Conservation (phyloP, 208 protist genomes). For the Phytomonas sp. region DNA sequence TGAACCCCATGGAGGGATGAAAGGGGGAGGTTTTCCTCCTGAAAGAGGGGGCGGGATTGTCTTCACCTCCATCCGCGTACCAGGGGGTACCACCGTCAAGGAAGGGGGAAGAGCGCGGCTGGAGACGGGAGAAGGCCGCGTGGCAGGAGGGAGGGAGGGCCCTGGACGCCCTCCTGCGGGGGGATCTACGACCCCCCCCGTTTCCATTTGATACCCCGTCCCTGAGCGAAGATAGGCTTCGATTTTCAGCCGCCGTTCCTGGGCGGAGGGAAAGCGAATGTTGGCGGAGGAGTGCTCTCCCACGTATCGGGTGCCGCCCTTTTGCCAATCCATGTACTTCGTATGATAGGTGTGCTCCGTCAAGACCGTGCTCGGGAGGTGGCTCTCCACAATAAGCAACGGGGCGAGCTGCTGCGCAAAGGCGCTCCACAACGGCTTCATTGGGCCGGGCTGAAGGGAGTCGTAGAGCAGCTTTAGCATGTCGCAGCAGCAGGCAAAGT, state of each 20-base stretch:
- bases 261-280: conserved; percentile 72
- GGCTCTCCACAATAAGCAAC: conserved; percentile 57
- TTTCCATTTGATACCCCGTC: conserved; percentile 41
- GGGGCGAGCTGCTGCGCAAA: conserved; percentile 53
- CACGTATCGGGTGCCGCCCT: conserved; percentile 80
- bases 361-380: conserved; percentile 43
- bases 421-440: conserved; percentile 52
- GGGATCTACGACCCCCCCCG: conserved; percentile 8
- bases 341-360: conserved; percentile 62
- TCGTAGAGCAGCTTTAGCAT: conserved; percentile 78
- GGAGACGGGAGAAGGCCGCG: no score
- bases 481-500: conserved; percentile 81
- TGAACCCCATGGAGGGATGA: conserved; percentile 22
- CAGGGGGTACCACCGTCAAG: conserved; percentile 5
- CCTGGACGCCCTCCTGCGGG: no score
- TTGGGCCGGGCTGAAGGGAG: conserved; percentile 30
- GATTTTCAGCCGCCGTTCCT: conserved; percentile 64
- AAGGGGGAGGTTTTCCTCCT: conserved; percentile 12
- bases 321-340: conserved; percentile 84
- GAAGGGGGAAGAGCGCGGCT: not conserved
- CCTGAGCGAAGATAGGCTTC: conserved; percentile 63
- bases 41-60: conserved; percentile 15
- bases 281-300: conserved; percentile 53
- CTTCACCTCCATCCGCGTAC: conserved; percentile 12
- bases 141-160: no score